Conservation (phyloP, 257 asterid genomes). For the Solanum neorickii region DNA sequence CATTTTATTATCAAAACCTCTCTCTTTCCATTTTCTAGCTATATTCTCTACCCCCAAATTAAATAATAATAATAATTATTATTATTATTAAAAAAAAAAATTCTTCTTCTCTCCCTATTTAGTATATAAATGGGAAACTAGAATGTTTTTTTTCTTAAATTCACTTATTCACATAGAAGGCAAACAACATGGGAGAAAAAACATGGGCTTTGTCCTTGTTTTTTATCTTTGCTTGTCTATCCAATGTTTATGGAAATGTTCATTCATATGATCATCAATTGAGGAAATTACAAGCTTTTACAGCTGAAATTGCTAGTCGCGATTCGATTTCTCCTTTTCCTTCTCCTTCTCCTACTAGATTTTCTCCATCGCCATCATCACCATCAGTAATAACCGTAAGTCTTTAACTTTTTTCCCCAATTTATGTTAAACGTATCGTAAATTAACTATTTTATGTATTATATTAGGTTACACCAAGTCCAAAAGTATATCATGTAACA, state of each 20-base stretch:
- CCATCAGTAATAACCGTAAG: slow-evolving; percentile 3
- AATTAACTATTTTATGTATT: not conserved
- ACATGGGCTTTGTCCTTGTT: not conserved
- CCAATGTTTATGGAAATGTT: slow-evolving; percentile 6
- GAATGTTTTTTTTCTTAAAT: not conserved
- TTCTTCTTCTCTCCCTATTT: not conserved
- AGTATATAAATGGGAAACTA: not conserved
- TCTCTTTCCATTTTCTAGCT: not conserved
- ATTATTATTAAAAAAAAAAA: not conserved
- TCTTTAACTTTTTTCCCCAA: not conserved
- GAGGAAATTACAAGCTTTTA: slow-evolving; percentile 5
- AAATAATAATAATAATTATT: not conserved
- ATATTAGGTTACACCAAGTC: slow-evolving; percentile 13
- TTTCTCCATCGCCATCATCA: not conserved
- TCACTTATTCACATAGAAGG: not conserved
- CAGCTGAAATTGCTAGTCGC: slow-evolving; percentile 13
- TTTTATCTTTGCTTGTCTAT: not conserved
- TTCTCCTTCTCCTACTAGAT: not conserved
- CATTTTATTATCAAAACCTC: not conserved
- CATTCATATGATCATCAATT: not conserved
- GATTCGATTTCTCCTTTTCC: slow-evolving; percentile 2
- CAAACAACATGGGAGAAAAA: not conserved
- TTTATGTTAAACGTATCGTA: not conserved
- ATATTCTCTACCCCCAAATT: not conserved
- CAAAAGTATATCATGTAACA: slow-evolving; percentile 46